phyloP scores from a whole-genome alignment of 1,139 yeast genomes.

The Lodderomyces beijingensis region DNA sequence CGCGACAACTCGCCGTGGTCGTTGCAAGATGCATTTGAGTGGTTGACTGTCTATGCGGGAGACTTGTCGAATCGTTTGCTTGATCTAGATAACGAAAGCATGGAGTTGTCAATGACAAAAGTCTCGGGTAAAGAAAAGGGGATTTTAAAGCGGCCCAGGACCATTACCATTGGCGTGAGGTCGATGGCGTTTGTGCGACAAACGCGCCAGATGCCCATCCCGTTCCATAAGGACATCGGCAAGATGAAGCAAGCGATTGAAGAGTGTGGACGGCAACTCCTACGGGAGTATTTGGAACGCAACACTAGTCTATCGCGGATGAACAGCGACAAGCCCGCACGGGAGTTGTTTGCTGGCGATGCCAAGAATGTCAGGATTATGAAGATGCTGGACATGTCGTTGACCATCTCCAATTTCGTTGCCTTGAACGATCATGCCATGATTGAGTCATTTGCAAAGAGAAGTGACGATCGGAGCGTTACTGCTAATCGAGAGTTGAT shows the following conservation, averaged over 20 bases:
- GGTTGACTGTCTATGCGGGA: conserved; percentile 82
- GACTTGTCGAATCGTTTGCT: conserved; percentile 68
- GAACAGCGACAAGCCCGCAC: conserved; percentile 30
- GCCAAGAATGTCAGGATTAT: conserved; percentile 30
- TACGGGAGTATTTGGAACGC: conserved; percentile 27
- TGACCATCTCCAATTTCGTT: conserved; percentile 53
- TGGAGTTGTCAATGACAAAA: conserved; percentile 29
- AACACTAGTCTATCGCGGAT: conserved; percentile 21
- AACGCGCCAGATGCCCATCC: conserved; percentile 46
- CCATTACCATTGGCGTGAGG: conserved; percentile 36
- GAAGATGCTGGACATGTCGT: conserved; percentile 47
- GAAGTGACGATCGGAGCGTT: conserved; percentile 7
- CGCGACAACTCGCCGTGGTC: conserved; percentile 43
- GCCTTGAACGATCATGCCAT: conserved; percentile 37
- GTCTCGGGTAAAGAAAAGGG: conserved; percentile 18
- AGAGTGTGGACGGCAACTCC: conserved; percentile 26
- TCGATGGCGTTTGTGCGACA: conserved; percentile 21
- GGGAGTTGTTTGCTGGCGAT: conserved; percentile 23
- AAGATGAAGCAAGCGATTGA: conserved; percentile 31
- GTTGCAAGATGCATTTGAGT: conserved; percentile 58
- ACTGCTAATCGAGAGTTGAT: conserved; percentile 17
- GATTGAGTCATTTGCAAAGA: conserved; percentile 46
- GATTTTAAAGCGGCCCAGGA: conserved; percentile 47
- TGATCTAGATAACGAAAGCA: conserved; percentile 70
- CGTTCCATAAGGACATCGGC: conserved; percentile 35